Evolutionary conservation across 352 stramenopile species (phyloP).

Genomic region (Labyrinthula sp.): DNA sequence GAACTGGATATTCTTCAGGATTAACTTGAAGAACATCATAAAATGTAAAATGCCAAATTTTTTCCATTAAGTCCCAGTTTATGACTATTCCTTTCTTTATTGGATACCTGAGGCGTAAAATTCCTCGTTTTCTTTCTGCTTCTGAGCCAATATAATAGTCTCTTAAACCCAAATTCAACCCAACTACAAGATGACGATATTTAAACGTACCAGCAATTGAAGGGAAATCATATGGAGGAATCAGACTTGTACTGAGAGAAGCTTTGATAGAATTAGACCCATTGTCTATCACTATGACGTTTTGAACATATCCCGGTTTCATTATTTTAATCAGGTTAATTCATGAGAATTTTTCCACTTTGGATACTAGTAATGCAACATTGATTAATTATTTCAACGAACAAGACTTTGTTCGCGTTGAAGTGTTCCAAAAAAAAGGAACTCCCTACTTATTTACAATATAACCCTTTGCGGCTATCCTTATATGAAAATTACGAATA

Average conservation of each 20-base stretch:
- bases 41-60: slow-evolving; percentile 40
- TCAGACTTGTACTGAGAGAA: slow-evolving; percentile 82
- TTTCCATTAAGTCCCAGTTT: slow-evolving; percentile 72
- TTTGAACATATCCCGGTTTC: too few species aligned
- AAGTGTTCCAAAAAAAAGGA: too few species aligned
- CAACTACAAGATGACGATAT: slow-evolving; percentile 79
- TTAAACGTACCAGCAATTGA: slow-evolving; percentile 75
- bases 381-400: too few species aligned
- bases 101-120: slow-evolving; percentile 55
- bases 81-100: slow-evolving; percentile 71
- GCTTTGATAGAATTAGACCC: slow-evolving; percentile 79
- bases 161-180: slow-evolving; percentile 64
- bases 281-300: slow-evolving; percentile 66
- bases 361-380: too few species aligned
- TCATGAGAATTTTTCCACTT: too few species aligned
- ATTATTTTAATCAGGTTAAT: too few species aligned
- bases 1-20: slow-evolving; percentile 63
- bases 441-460: too few species aligned
- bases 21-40: slow-evolving; percentile 38
- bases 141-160: slow-evolving; percentile 57
- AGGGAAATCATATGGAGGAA: slow-evolving; percentile 64
- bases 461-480: too few species aligned
- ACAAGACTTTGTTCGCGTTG: too few species aligned
- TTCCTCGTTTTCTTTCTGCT: slow-evolving; percentile 42
- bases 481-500: too few species aligned